These are phyloP conservation scores for Jasminum sambac DNA, from an alignment of 257 asterid species.

Conservation along the genomic window DNA sequence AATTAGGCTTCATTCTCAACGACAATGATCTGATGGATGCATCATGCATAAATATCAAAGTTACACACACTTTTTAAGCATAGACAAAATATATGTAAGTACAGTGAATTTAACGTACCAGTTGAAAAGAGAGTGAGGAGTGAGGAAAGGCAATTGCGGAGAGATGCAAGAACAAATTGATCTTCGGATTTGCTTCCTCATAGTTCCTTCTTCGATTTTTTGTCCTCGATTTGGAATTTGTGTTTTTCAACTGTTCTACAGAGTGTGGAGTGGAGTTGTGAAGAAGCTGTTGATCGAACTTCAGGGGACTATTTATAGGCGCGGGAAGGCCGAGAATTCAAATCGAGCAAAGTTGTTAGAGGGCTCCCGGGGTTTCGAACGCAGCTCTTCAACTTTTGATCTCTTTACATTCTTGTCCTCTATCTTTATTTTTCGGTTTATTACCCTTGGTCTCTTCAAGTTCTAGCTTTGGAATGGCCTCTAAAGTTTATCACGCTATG, in stretches of 20 bases:
- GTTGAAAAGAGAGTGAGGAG: constrained; percentile 66
- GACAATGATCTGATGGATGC: not conserved
- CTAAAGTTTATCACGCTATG: too few species aligned
- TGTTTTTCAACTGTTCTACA: not conserved
- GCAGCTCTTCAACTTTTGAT: not conserved
- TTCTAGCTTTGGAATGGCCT: too few species aligned
- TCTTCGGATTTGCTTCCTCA: constrained; percentile 56
- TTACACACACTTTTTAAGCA: not conserved
- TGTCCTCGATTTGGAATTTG: not conserved
- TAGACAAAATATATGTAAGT: not conserved
- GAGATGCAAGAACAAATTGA: constrained; percentile 77
- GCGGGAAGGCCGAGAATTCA: constrained; percentile 36
- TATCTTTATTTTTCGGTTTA: not conserved
- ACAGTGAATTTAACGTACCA: constrained; percentile 40
- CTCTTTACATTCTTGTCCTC: constrained; percentile 1
- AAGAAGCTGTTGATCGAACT: constrained; percentile 21
- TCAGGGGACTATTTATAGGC: constrained; percentile 30
- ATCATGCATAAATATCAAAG: not conserved
- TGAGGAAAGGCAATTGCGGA: constrained; percentile 48
- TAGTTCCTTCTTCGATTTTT: not conserved
- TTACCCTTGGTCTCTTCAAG: too few species aligned
- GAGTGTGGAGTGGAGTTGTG: not conserved
- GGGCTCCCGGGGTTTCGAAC: constrained; percentile 10
- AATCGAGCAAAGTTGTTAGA: constrained; percentile 19
- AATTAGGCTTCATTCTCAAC: not conserved